Percentiles rank a stretch among this genome's conserved stretches.
Evolutionary conservation across 129 eudicot species (phyloP).

Genomic region (Tagetes erecta): DNA sequence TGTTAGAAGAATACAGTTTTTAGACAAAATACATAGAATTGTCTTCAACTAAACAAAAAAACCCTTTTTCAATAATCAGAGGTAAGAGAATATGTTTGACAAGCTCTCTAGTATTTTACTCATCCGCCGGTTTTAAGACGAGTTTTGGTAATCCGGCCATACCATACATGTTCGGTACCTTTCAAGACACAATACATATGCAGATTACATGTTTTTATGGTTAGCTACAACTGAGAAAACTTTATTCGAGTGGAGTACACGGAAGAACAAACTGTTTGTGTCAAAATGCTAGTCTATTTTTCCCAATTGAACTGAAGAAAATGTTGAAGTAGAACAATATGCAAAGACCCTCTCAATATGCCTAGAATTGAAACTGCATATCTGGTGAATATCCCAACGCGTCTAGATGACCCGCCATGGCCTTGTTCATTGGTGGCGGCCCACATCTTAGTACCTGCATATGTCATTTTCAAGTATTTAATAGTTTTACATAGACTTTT

Average conservation of each 20-base stretch:
- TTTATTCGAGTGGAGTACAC: slow-evolving; percentile 33
- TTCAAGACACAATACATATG: no score
- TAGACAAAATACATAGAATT: no score
- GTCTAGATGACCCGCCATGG: slow-evolving; percentile 96
- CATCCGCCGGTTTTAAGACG: no score
- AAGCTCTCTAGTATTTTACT: no score
- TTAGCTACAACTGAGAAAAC: slow-evolving; percentile 26
- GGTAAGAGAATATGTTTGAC: no score
- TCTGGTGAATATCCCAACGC: slow-evolving; percentile 75
- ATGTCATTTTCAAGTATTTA: background rate
- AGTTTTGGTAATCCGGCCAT: no score
- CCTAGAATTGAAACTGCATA: slow-evolving; percentile 95
- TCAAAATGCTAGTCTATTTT: slow-evolving; percentile 22
- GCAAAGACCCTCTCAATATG: slow-evolving; percentile 9
- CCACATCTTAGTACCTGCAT: slow-evolving; percentile 90
- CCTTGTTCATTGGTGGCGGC: slow-evolving; percentile 99
- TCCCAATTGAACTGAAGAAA: slow-evolving; percentile 15
- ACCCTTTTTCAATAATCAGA: no score
- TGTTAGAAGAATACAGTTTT: no score
- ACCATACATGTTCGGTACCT: no score
- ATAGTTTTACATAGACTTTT: background rate
- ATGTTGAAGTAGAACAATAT: slow-evolving; percentile 16
- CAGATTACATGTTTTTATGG: background rate
- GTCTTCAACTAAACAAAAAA: no score
- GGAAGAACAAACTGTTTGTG: slow-evolving; percentile 7